Conservation (phyloP, 441 rosid species). For the Adansonia gregorii region DNA sequence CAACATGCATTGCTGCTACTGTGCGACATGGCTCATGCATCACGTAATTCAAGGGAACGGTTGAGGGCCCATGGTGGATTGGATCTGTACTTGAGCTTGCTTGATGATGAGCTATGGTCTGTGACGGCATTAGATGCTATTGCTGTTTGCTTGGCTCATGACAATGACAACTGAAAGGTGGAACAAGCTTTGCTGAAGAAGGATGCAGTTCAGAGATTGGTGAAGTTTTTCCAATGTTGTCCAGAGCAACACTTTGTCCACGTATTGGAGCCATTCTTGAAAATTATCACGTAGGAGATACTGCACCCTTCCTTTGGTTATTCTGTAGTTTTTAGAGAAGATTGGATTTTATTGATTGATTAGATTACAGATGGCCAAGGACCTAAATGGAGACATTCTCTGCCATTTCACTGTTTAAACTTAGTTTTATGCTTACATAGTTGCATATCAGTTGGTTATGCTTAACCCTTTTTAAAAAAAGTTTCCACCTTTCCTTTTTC, state of each 20-base stretch:
- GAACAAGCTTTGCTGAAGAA: constrained; percentile 89
- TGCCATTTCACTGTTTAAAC: neutral
- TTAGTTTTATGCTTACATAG: neutral
- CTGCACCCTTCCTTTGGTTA: neutral
- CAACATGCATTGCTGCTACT: constrained; percentile 83
- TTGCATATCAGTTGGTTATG: neutral
- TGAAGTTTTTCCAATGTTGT: constrained; percentile 87
- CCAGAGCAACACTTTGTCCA: constrained; percentile 95
- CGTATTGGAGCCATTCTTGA: constrained; percentile 96
- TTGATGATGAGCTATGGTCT: constrained; percentile 87
- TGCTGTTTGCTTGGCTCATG: constrained; percentile 98
- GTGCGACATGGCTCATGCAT: constrained; percentile 99
- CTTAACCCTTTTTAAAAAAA: neutral
- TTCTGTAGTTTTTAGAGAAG: neutral
- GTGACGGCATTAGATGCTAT: constrained; percentile 93
- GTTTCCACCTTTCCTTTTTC: neutral
- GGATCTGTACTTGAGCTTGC: constrained; percentile 91
- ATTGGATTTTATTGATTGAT: too few relatives aligned
- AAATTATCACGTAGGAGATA: constrained; percentile 77
- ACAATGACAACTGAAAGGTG: constrained; percentile 90
- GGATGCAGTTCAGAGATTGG: constrained; percentile 86
- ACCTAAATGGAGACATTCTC: neutral
- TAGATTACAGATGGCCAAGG: neutral
- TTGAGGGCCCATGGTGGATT: constrained; percentile 94
- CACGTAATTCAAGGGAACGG: constrained; percentile 97